Base-by-base conservation (phyloP, 768 basidiomycete species). In the Suillus alpinus region DNA sequence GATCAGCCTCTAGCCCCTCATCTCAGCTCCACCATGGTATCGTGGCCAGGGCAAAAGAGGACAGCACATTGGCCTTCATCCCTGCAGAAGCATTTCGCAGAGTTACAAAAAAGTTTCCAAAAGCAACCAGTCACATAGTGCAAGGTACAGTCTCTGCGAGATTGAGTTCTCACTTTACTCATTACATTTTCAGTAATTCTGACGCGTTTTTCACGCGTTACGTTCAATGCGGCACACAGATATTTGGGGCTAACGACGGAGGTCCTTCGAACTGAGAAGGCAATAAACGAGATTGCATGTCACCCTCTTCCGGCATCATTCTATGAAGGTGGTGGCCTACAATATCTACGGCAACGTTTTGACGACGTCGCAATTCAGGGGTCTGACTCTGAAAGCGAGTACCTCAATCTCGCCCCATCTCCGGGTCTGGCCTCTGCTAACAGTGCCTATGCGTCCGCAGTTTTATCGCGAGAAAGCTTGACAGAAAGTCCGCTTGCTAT, bases 61-160 rank as follows among this genome's bases (percentile, higher is more conserved):
- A 99, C 68, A 92, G 92, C 5, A 98, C 97, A 2, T 78, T 99
- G 20, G 97, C 96, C n/a, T 96, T 99, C 10, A 98, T 99, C 59
- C 97, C 97, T 29, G 96, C 97, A 2, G 95, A 98, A 72, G 97
- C 96, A 4, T 99, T 99, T 76, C 82, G 90, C 59, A 82, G 95
- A 55, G 78, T 99, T 43, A 98, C 96, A 3, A 93, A 95, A 76
- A 95, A 96, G 71, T 97, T 91, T 67, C 97, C 97, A 0, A 98
- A 98, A 68, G 95, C 97, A 3, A 92, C 95, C 40, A 95, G 95
- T 4, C 94, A 95, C 67, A 95, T 98, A 61, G 94, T 97, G 0
- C 93, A 95, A 84, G 94, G 94, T 87, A 68, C 39, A 18, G 14
- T 70, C 62, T 6, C 47, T 32, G 43, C 40, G 26, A 0, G 61